Evolutionary conservation across 2,329 filamentous ascomycete species (phyloP), one percentile per base, ranked within the genome.

Genomic region (Verticillium zaregamsianum): DNA sequence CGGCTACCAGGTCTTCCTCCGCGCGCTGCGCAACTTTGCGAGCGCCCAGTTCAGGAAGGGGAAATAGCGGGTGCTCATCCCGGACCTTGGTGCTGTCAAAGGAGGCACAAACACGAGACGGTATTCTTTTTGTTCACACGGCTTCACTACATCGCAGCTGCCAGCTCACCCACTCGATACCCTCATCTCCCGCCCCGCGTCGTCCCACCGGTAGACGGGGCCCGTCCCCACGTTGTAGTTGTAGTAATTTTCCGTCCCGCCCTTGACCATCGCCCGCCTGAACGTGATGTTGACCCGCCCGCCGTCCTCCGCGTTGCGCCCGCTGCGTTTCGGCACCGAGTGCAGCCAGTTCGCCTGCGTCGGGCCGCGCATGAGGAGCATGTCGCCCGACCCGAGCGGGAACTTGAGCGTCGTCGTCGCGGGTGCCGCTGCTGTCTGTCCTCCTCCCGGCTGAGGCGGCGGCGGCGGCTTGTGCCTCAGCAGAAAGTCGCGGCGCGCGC

Each of bases 1-100:
- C 20, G 93, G 93, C 55, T 99, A 99, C 75, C 93, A 97, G 72
- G 90, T 96, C 33, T 99, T 98, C 74, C 80, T 98, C 66, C 85
- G 89, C 65, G 94, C 90, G 1, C 78, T 99, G 68, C 90, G 91
- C 74, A 92, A 90, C 69, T 99, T 87, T 77, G 90, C 92, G 11
- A 89, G 88, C 67, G 94, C 93, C 3, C 91, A 97, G 75, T 96
- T 98, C 85, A 86, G 93, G 62, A 87, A 93, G 69, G 93, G 93
- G 54, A 85, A 82, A 71, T 88, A 80, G 72, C n/a, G 58, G 52
- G 31, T 25, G 39, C 8, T 33, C 32, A 9, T 5, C 32, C 32
- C n/a, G n/a, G n/a, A n/a, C n/a, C n/a, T 25, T 4, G 25, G 25
- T 25, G 25, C 25, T 25, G 3, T 25, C 25, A 25, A 1, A 25